Base-by-base conservation (phyloP, 2,329 filamentous ascomycete species). In the Phyllosticta paracitricarpa region DNA sequence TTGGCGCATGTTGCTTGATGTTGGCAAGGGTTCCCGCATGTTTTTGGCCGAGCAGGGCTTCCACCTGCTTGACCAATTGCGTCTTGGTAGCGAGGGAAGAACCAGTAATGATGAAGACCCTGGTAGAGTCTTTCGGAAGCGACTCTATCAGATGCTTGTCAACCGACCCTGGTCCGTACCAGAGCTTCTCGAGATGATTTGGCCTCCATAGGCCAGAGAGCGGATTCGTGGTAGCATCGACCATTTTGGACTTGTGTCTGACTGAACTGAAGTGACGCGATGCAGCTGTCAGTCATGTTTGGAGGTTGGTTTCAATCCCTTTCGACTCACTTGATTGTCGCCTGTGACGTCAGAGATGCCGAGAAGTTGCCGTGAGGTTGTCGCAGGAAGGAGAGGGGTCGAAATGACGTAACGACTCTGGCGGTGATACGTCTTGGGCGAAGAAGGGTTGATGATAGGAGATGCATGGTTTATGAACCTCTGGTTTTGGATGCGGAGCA, bases 101-200 rank as follows among this genome's bases (percentile, higher is more conserved):
- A 25, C 81, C 81, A 0, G 82, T 84, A 54, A 84, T 78, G 66
- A 84, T 81, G 70, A 83, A 84, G 1, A 81, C 82, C 71, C 82
- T 82, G 58, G 80, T 82, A 2, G 66, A 68, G 2, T 71, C 66
- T 10, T 63, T 72, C 0, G 75, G 79, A 0, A 83, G 75, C 57
- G 72, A 74, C 22, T 74, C 70, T 12, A 79, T 63, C 2, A 83
- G 71, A 64, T 83, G 73, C 9, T 76, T 75, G 61, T 73, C 62
- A 3, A 83, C 81, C 7, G 75, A 77, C 26, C 73, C 67, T 4
- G 77, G 67, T 14, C 81, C 81, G 64, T 83, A 83, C 69, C 78
- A 77, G 4, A 83, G 73, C 24, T 73, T 73, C 60, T 80, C 73
- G 8, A 82, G 73, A 60, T 79, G 78, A 1, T 75, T 78, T 0